phyloP scores from a whole-genome alignment of 148 eudicot genomes.

The Cornus suecica region DNA sequence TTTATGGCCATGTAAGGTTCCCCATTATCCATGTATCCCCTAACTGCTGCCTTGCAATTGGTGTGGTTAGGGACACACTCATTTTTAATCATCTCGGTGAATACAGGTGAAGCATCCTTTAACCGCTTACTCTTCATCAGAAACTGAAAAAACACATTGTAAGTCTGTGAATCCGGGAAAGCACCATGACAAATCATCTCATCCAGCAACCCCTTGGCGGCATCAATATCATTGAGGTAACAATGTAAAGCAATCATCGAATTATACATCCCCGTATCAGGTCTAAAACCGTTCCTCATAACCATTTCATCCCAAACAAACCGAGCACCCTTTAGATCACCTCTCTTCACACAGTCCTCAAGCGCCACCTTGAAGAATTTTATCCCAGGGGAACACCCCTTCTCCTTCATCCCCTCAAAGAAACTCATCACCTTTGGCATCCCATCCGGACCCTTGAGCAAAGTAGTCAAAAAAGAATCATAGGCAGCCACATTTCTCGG shows the following conservation, averaged over 20 bases:
- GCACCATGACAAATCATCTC: constrained; percentile 76
- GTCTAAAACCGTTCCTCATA: constrained; percentile 44
- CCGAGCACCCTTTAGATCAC: constrained; percentile 50
- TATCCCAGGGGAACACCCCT: constrained; percentile 60
- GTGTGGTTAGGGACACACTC: constrained; percentile 56
- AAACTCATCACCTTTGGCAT: constrained; percentile 57
- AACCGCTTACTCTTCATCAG: constrained; percentile 43
- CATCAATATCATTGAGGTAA: constrained; percentile 36
- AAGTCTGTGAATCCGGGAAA: constrained; percentile 59
- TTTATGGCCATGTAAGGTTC: constrained; percentile 65
- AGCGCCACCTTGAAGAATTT: constrained; percentile 64
- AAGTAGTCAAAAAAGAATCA: constrained; percentile 62
- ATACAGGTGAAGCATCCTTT: constrained; percentile 44
- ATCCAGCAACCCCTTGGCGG: constrained; percentile 55
- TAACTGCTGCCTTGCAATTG: constrained; percentile 52
- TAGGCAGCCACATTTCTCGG: constrained; percentile 52
- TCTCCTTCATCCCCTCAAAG: constrained; percentile 52
- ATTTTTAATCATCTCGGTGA: constrained; percentile 76
- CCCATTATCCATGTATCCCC: constrained; percentile 41
- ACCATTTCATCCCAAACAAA: constrained; percentile 61
- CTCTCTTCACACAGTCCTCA: constrained; percentile 52
- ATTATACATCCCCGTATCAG: constrained; percentile 58
- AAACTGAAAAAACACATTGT: constrained; percentile 44
- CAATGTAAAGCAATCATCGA: constrained; percentile 64
- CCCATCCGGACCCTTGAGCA: constrained; percentile 58